These are phyloP conservation scores for Dactylella cylindrospora DNA, from an alignment of 2,329 filamentous ascomycete genomes.

Conservation along the genomic window DNA sequence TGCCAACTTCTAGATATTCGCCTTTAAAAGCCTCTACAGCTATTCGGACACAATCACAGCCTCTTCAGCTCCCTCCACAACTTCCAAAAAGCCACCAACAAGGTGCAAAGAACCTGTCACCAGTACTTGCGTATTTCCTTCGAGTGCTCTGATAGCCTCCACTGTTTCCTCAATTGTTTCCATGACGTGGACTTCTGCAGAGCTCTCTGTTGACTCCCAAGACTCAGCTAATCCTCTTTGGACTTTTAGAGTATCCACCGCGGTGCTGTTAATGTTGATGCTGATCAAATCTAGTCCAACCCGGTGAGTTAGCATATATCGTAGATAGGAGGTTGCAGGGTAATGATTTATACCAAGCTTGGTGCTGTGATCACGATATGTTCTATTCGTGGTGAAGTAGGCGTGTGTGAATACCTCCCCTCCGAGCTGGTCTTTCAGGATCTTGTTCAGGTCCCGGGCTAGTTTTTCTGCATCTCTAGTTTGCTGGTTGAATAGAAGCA, in stretches of 20 bases:
- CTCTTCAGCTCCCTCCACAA: conserved; percentile 59
- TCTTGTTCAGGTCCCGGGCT: conserved; percentile 62
- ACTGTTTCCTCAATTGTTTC: conserved; percentile 72
- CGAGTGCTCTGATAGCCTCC: conserved; percentile 57
- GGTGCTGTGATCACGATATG: conserved; percentile 57
- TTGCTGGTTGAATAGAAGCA: conserved; percentile 91
- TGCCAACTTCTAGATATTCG: too few species aligned
- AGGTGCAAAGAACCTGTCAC: conserved; percentile 84
- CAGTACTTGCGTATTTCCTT: conserved; percentile 62
- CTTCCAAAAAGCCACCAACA: conserved; percentile 74
- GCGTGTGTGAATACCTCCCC: conserved; percentile 65
- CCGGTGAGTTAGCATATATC: background rate
- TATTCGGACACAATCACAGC: conserved; percentile 13
- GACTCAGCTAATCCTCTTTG: conserved; percentile 67
- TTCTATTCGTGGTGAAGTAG: conserved; percentile 78
- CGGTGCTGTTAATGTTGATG: conserved; percentile 62
- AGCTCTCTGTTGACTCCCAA: conserved; percentile 61
- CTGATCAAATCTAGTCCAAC: conserved; percentile 66
- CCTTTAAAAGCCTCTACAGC: too few species aligned
- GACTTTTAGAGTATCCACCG: conserved; percentile 63
- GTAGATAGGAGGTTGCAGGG: too few species aligned
- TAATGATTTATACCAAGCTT: conserved; percentile 58
- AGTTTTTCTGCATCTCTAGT: conserved; percentile 72
- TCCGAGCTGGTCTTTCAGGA: conserved; percentile 51
- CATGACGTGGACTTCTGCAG: conserved; percentile 60